Base-by-base conservation (phyloP, 345 rosid genomes). In the Euclidium syriacum region DNA sequence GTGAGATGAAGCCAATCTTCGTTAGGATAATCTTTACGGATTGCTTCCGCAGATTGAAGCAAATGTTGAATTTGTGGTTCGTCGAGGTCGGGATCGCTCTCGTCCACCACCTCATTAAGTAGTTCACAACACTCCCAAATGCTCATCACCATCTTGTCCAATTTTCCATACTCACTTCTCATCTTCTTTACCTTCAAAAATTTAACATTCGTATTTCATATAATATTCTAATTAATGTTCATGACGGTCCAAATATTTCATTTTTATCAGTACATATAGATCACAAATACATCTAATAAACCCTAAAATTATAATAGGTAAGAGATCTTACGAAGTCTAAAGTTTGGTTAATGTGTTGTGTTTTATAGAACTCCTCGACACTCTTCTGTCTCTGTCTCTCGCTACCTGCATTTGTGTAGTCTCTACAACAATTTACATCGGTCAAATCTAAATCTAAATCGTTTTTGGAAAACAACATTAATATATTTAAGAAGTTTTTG, bases 61-160 rank as follows among this genome's bases (percentile, higher is more conserved):
- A 86, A 72, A 30, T 86, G 94, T 30, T 83, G 84, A 51, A 84
- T 86, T 61, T 82, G 87, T 41, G 90, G 84, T 71, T 86, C 90
- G 15, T 84, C 84, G 0, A 86, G 63, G 35, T 83, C 87, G 7
- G 85, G 87, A 52, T 85, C 86, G 26, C 92, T 83, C n/a, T 81
- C 82, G 47, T 83, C 89, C 18, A 81, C 85, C 0, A 83, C 83
- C 26, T 79, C 70, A 22, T 84, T 86, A 0, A 81, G 65, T 2
- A 83, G 77, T 51, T 83, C 90, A 20, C 90, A 86, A 52, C 94
- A 80, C 65, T 86, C 84, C 90, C 94, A 81, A 30, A 81, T 77
- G 75, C 71, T 77, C 87, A 83, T 86, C 42, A 52, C 81, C 27
- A 64, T 78, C 59, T 72, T 79, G 38, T 82, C 70, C 52, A 83